Evolutionary conservation across 257 asterid species (phyloP), one percentile per base, ranked within the genome.

Genomic region (Orobanche coerulescens): DNA sequence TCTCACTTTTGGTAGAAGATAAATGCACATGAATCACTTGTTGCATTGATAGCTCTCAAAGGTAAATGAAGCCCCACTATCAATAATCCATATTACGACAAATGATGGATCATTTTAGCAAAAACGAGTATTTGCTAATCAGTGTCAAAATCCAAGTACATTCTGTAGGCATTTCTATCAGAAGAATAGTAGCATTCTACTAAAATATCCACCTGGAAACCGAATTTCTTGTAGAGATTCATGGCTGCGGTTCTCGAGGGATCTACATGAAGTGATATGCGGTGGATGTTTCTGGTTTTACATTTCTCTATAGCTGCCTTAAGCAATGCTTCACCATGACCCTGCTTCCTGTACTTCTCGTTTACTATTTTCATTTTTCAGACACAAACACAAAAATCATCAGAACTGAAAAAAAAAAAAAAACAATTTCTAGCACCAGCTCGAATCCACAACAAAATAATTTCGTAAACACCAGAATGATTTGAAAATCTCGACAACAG

Each of bases 191-290:
- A 90, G 47, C 93, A 58, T 52, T 77, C 79, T 18, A 87, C 74
- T 28, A 87, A 70, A 62, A 78, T 60, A 76, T 90, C 97, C 58
- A 87, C 87, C 55, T 72, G 71, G 68, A 90, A 90, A n/a, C 87
- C 95, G 19, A 77, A 69, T 64, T 90, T 90, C 78, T 72, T 77
- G 87, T 90, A 90, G 6, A 90, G 91, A 56, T 33, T 76, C 81
- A 84, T 50, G 40, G 97, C 95, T 13, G 88, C 74, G 15, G 11
- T 56, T 73, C 96, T 90, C 26, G 77, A 71, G 14, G 96, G 96
- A 72, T 90, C 97, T n/a, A 84, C 95, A 44, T 87, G 97, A 53
- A 90, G 95, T 37, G 86, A 79, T 69, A 90, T 40, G 3, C 95
- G 78, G 20, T 80, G 84, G 48, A 84, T 64, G 15, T 76, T 83